Evolutionary conservation across 805 yeast species (phyloP), one percentile per base, ranked within the genome.

Genomic region (Zygotorulaspora danielsina): DNA sequence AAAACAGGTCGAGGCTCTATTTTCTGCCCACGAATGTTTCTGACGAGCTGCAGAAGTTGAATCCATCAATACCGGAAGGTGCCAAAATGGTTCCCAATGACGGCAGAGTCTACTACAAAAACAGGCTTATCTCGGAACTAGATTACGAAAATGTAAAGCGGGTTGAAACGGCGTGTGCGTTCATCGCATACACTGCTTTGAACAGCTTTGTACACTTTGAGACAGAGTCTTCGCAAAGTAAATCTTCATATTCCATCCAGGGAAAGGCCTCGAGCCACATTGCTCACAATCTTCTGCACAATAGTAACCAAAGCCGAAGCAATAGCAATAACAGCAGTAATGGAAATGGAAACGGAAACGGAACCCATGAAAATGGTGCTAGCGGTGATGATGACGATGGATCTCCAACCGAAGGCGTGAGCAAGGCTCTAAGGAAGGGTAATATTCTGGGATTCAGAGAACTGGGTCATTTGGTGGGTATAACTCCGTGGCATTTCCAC

Each of bases 401-500:
- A 4, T 49, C 53, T 3, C 45, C 55, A 1, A 42, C 44, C 16
- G 53, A 47, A 16, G 41, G 50, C 34, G 46, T 51, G 10, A 18
- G 41, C 5, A 41, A 37, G 15, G 49, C 51, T 11, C 39, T 52
- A 57, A 75, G 84, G 68, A 70, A 86, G 61, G 90, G 90, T 13
- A 88, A 87, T 29, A 85, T 81, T 8, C 64, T 82, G 33, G 90
- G 89, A 0, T 87, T 87, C 67, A 84, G 85, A 60, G 95, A 87
- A 59, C 71, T 87, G 55, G 96, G 95, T 6, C 79, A 85, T 15
- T 83, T 86, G 56, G 80, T 88, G 7, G 82, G 82, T 49, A 71
- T 87, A 43, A 76, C 86, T 8, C 93, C 95, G 18, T 87, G 95
- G 95, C 96, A 87, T 63, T 87, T 87, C 63, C 96, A 87, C 67